Conservation (phyloP, 208 protist genomes). For the Lotmaria passim region DNA sequence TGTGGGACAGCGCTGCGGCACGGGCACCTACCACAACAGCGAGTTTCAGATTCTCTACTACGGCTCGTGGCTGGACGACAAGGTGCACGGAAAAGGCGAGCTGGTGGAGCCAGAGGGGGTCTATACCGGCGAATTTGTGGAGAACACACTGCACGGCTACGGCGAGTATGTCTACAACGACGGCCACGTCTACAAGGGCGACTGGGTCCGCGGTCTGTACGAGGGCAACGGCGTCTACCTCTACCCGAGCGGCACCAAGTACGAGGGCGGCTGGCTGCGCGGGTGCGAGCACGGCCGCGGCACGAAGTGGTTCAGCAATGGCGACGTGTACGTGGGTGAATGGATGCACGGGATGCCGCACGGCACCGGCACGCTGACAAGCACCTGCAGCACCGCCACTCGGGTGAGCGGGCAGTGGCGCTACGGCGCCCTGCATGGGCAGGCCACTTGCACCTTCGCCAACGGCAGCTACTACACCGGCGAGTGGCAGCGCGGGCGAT, state of each 20-base stretch:
- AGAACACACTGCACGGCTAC: constrained; percentile 81
- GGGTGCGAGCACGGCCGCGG: constrained; percentile 77
- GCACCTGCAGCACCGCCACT: constrained; percentile 35
- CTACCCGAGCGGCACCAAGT: constrained; percentile 73
- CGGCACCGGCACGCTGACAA: constrained; percentile 76
- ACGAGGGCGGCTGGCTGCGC: constrained; percentile 77
- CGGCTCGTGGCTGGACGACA: constrained; percentile 84
- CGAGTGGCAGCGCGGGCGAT: constrained; percentile 61
- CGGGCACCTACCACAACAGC: constrained; percentile 60
- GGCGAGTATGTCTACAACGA: constrained; percentile 88
- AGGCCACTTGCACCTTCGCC: constrained; percentile 63
- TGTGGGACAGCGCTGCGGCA: constrained; percentile 74
- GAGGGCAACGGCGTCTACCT: constrained; percentile 78
- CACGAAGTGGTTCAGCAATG: constrained; percentile 80
- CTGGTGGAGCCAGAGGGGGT: constrained; percentile 82
- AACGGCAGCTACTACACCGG: constrained; percentile 81
- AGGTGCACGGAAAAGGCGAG: constrained; percentile 82
- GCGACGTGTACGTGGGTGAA: constrained; percentile 76
- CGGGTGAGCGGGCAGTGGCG: constrained; percentile 82
- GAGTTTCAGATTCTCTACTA: constrained; percentile 76
- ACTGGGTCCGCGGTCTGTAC: constrained; percentile 77
- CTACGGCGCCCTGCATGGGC: constrained; percentile 65
- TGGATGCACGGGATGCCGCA: constrained; percentile 76
- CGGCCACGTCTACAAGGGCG: constrained; percentile 91
- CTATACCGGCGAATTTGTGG: constrained; percentile 82